phyloP scores from a whole-genome alignment of 805 yeast genomes.

The Citeromyces matritensis region DNA sequence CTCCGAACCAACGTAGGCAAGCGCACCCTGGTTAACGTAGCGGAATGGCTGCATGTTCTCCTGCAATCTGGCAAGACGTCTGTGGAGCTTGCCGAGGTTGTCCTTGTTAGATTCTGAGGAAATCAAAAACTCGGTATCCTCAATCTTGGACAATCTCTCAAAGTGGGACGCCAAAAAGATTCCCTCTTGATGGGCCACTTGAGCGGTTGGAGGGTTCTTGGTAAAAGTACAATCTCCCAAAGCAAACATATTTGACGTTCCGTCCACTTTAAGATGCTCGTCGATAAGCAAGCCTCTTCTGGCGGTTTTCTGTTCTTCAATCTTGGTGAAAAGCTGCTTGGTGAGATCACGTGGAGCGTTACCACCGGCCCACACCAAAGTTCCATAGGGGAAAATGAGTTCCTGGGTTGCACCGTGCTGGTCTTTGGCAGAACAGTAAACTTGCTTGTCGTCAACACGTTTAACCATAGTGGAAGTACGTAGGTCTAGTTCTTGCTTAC shows the following conservation, averaged over 20 bases:
- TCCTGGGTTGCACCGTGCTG: conserved; percentile 50
- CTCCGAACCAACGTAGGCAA: conserved; percentile 89
- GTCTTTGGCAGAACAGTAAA: conserved; percentile 54
- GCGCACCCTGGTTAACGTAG: conserved; percentile 82
- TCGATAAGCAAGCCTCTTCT: conserved; percentile 84
- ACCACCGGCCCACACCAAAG: conserved; percentile 96
- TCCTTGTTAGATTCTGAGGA: conserved; percentile 21
- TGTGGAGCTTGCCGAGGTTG: conserved; percentile 26
- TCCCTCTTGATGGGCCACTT: conserved; percentile 95
- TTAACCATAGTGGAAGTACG: conserved; percentile 81
- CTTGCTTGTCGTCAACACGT: conserved; percentile 57
- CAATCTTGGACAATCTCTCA: conserved; percentile 47
- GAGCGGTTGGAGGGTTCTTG: conserved; percentile 91
- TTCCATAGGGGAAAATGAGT: conserved; percentile 68
- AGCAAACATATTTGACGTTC: conserved; percentile 71
- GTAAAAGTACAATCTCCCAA: conserved; percentile 92
- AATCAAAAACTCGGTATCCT: conserved; percentile 32
- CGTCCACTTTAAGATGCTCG: conserved; percentile 70
- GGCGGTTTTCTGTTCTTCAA: conserved; percentile 70
- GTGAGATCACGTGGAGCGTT: conserved; percentile 77
- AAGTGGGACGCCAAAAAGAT: conserved; percentile 62
- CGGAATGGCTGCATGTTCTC: conserved; percentile 43
- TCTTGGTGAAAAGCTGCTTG: conserved; percentile 44
- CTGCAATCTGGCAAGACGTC: conserved; percentile 25
- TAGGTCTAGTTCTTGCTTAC: conserved; percentile 51